A percentile compares a stretch with the other conserved stretches of the same genome.
These are phyloP conservation scores for Casaregolazyma lundiana DNA, from an alignment of 1,139 yeast species.

Conservation along the genomic window DNA sequence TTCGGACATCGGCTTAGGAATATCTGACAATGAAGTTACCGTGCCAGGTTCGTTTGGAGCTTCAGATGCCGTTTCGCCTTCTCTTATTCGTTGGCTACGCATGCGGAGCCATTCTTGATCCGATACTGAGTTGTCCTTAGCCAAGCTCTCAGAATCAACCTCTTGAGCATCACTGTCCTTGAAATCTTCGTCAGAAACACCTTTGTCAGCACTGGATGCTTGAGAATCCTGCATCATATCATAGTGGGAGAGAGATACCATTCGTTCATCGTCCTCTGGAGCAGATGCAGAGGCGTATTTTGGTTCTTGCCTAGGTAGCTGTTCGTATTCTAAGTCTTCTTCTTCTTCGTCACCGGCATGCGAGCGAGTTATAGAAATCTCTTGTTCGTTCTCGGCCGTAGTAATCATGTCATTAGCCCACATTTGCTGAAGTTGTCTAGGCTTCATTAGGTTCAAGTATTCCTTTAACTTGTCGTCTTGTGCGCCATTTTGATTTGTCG, in stretches of 20 bases:
- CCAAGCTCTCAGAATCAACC: conserved; percentile 31
- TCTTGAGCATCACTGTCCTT: conserved; percentile 20
- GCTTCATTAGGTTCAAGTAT: conserved; percentile 78
- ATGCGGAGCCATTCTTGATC: conserved; percentile 88
- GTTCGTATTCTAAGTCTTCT: conserved; percentile 30
- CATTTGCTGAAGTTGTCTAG: conserved; percentile 56
- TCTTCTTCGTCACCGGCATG: conserved; percentile 21
- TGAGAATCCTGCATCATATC: conserved; percentile 14
- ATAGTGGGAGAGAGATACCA: conserved; percentile 16
- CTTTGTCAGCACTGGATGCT: conserved; percentile 13
- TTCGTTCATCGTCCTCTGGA: conserved; percentile 23
- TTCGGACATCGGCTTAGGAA: conserved; percentile 30
- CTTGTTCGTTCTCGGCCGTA: conserved; percentile 17
- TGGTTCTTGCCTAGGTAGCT: conserved; percentile 15
- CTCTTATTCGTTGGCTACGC: conserved; percentile 70
- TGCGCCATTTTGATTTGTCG: conserved; percentile 4
- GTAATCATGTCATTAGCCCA: conserved; percentile 69
- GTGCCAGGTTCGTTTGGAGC: conserved; percentile 40
- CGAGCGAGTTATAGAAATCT: no score
- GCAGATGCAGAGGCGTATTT: conserved; percentile 20
- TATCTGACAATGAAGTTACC: conserved; percentile 26
- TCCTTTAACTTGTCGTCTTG: conserved; percentile 70
- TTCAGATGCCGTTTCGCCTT: conserved; percentile 35
- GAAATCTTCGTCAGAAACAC: conserved; percentile 16
- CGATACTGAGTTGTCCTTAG: conserved; percentile 53